Evolutionary conservation across 768 basidiomycete genomes (phyloP).

Genomic region (Astraeus odoratus): DNA sequence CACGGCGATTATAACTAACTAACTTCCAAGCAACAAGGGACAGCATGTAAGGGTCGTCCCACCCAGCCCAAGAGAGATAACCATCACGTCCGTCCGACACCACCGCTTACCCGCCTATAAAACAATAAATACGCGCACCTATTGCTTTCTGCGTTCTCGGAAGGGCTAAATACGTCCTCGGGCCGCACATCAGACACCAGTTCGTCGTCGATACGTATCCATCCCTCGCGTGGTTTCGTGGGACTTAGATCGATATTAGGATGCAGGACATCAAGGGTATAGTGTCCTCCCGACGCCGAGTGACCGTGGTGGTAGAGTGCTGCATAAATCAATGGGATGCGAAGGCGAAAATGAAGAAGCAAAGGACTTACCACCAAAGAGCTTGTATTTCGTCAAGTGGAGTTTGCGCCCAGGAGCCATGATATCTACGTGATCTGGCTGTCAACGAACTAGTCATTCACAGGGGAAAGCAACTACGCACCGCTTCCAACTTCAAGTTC

Average conservation of each 20-base stretch:
- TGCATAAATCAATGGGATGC: slow-evolving; percentile 17
- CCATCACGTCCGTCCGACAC: slow-evolving; percentile 6
- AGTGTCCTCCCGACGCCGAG: slow-evolving; percentile 90
- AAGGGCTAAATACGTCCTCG: slow-evolving; percentile 63
- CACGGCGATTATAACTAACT: too few relatives aligned
- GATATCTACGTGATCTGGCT: slow-evolving; percentile 37
- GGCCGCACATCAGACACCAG: slow-evolving; percentile 62
- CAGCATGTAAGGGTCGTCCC: too few relatives aligned
- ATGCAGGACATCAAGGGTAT: slow-evolving; percentile 86
- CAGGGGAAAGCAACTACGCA: slow-evolving; percentile 26
- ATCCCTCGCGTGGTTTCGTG: slow-evolving; percentile 48
- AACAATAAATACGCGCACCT: slow-evolving; percentile 85
- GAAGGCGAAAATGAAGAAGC: neutral
- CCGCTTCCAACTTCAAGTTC: slow-evolving; percentile 73
- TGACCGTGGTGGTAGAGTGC: slow-evolving; percentile 92
- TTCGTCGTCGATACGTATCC: slow-evolving; percentile 95
- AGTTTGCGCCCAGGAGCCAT: slow-evolving; percentile 47
- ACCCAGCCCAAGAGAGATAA: too few relatives aligned
- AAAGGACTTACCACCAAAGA: slow-evolving; percentile 66
- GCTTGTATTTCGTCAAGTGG: slow-evolving; percentile 56
- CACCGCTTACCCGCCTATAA: slow-evolving; percentile 53
- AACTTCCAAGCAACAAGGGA: neutral
- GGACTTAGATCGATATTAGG: slow-evolving; percentile 48
- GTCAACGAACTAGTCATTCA: neutral
- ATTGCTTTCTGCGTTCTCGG: slow-evolving; percentile 47